Percentiles rank a stretch among this genome's conserved stretches.
phyloP scores from a whole-genome alignment of 2,329 filamentous ascomycete species.

The Phyllosticta citriasiana region DNA sequence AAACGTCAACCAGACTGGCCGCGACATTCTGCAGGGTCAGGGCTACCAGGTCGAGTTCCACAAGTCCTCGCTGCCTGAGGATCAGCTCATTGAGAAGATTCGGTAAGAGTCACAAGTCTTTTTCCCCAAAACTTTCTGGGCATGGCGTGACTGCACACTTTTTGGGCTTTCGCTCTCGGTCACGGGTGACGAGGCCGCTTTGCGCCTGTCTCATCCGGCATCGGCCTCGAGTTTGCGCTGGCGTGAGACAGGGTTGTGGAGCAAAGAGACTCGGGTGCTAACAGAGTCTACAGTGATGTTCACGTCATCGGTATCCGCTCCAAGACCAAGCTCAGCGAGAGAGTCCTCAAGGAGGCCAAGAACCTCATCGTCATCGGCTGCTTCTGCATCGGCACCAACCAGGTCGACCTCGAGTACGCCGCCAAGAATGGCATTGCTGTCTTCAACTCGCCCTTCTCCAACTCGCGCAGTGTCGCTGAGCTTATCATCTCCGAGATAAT shows the following conservation, averaged over 20 bases:
- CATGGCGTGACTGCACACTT: background rate
- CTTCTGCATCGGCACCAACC: conserved; percentile 98
- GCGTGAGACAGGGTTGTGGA: background rate
- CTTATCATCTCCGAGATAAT: conserved; percentile 94
- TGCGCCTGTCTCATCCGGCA: background rate
- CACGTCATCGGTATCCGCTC: conserved; percentile 97
- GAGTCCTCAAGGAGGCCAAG: conserved; percentile 78
- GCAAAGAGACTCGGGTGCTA: background rate
- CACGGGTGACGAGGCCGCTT: background rate
- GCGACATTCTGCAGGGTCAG: conserved; percentile 70
- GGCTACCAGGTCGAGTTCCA: conserved; percentile 93
- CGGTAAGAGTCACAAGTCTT: conserved; percentile 40
- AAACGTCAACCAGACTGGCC: conserved; percentile 87
- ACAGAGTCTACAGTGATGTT: conserved; percentile 57
- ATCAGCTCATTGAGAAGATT: conserved; percentile 94
- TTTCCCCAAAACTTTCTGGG: background rate
- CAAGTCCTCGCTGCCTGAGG: conserved; percentile 83
- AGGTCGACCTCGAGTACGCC: conserved; percentile 78
- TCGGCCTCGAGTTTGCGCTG: background rate
- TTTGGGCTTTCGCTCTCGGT: background rate
- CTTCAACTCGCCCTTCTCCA: conserved; percentile 98
- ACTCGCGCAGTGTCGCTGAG: conserved; percentile 93
- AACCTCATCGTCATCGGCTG: conserved; percentile 93
- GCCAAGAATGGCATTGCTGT: conserved; percentile 83
- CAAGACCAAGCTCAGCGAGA: conserved; percentile 86